Percentiles rank a stretch among this genome's conserved stretches.
These are phyloP conservation scores for Ascosphaera apis DNA, from an alignment of 2,329 filamentous ascomycete genomes.

Conservation along the genomic window DNA sequence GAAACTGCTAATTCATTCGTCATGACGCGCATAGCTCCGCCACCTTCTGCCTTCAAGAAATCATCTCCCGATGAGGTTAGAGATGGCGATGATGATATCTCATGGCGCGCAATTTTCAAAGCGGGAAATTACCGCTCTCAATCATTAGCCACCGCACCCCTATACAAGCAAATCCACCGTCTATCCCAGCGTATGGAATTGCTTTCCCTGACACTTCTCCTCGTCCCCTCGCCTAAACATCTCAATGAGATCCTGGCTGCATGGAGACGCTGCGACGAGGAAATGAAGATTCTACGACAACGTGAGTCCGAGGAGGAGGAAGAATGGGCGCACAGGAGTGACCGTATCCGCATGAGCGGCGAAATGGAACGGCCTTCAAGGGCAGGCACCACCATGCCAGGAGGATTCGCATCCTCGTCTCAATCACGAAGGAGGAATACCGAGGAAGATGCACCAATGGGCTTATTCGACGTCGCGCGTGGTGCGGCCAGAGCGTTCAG, in stretches of 20 bases:
- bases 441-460: constrained; percentile 26
- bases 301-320: constrained; percentile 33
- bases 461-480: constrained; percentile 28
- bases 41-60: constrained; percentile 11
- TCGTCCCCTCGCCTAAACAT: constrained; percentile 27
- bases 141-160: constrained; percentile 11
- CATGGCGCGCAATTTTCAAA: constrained; percentile 40
- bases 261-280: constrained; percentile 40
- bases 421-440: constrained; percentile 5
- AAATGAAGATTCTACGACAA: constrained; percentile 29
- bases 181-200: constrained; percentile 43
- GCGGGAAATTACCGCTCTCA: constrained; percentile 31
- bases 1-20: constrained; percentile 46
- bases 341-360: constrained; percentile 14
- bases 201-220: constrained; percentile 36
- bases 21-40: constrained; percentile 29
- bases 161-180: constrained; percentile 25
- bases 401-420: constrained; percentile 5
- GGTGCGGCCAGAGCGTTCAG: constrained; percentile 25
- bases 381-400: constrained; percentile 9
- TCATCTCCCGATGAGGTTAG: constrained; percentile 9
- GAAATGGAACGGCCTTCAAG: constrained; percentile 17
- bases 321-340: constrained; percentile 33
- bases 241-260: constrained; percentile 37
- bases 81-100: constrained; percentile 27